phyloP scores from a whole-genome alignment of 805 yeast genomes.

The Huiozyma naganishii region DNA sequence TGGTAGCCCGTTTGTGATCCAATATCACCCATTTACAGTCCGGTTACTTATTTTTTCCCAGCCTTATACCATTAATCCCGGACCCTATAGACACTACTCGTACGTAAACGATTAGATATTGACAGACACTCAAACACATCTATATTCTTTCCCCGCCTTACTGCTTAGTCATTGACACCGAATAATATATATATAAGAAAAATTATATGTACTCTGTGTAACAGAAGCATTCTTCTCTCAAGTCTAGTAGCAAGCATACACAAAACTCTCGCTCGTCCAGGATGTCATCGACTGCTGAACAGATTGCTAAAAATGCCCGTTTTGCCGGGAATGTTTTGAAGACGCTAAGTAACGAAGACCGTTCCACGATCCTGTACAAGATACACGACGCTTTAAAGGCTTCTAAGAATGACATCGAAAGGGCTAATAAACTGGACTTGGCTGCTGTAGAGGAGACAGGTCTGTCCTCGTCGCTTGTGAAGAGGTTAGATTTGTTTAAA shows the following conservation, averaged over 20 bases:
- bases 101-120: no score
- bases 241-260: not conserved
- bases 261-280: not conserved
- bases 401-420: constrained; percentile 50
- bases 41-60: no score
- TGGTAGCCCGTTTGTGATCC: no score
- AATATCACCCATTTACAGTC: no score
- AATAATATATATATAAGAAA: no score
- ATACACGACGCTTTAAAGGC: constrained; percentile 60
- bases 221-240: no score
- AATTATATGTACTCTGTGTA: no score
- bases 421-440: constrained; percentile 69
- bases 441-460: constrained; percentile 51
- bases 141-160: no score
- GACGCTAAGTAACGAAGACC: constrained; percentile 58
- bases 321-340: constrained; percentile 76
- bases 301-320: constrained; percentile 72
- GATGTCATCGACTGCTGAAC: constrained; percentile 34
- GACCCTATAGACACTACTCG: no score
- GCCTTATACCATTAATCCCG: no score
- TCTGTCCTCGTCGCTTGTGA: constrained; percentile 61
- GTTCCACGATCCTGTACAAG: constrained; percentile 61
- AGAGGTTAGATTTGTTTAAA: constrained; percentile 71
- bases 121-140: no score
- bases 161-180: no score